Evolutionary conservation across 2,329 filamentous ascomycete genomes (phyloP), one percentile per base, ranked within the genome.

Genomic region (Ambrosiella cleistominuta): DNA sequence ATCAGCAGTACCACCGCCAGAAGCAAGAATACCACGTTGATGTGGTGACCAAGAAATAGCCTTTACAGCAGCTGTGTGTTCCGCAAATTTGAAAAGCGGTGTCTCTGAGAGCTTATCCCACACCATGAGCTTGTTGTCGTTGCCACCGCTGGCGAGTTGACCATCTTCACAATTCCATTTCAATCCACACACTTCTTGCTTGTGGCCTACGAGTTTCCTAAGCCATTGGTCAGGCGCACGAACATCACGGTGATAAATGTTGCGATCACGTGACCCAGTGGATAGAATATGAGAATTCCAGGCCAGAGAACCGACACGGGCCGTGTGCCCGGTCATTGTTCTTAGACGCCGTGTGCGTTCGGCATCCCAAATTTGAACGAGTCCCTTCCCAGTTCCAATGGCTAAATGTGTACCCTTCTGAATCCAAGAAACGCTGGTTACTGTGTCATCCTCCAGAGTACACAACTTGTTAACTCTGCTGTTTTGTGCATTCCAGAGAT

Each of bases 211-310:
- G 3, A 98, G 76, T 66, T 89, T 90, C 60, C 84, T 80, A 39
- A 95, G 74, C 78, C 86, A 95, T 68, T 96, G 93, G 62, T 95
- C 88, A 0, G 91, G 88, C 42, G 87, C 86, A 60, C 93, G 84
- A 35, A 98, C 93, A 69, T 98, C 93, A 59, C 93, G 87, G 68
- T 98, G 93, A 66, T 93, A 94, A 61, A 98, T 98, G 9, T 88
- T 75, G 39, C 93, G 85, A 71, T 98, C 93, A 55, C 93, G 80
- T 36, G 91, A 97, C 19, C 93, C 93, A 2, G 93, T 97, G 0
- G 90, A 95, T 19, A 98, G 80, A 58, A 98, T 95, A 67, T 98
- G 93, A 56, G 93, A 89, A 66, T 98, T 98, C 93, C 93, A 98
- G 0, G 93, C 93, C 61, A 98, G 74, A 37, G 91, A 89, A 27